Conservation (phyloP, 768 basidiomycete genomes). For the Podaxis sp. region DNA sequence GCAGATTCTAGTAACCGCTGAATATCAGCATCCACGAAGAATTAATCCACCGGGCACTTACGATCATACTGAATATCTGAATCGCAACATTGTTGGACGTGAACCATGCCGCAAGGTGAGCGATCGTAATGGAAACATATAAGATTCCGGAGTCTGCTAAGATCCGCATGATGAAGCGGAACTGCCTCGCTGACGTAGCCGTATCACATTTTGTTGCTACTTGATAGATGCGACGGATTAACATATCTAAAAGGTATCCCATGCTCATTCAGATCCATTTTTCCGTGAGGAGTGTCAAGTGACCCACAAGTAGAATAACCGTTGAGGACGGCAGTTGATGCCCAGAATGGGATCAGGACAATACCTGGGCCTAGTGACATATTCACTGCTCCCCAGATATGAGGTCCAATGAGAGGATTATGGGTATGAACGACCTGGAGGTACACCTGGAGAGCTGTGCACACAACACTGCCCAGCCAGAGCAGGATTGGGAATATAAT, state of each 20-base stretch:
- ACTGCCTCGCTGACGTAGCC: neutral
- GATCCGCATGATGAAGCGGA: conserved; percentile 6
- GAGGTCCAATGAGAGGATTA: conserved; percentile 5
- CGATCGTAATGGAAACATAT: conserved; percentile 2
- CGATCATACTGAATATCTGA: neutral
- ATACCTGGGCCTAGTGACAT: conserved; percentile 15
- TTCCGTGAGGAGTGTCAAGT: neutral
- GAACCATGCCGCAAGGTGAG: conserved; percentile 2
- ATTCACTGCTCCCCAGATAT: conserved; percentile 1
- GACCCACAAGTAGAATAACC: conserved; percentile 12
- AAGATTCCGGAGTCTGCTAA: conserved; percentile 10
- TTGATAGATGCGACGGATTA: neutral
- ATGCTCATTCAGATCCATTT: neutral
- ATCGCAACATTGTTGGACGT: neutral
- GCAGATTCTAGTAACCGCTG: neutral
- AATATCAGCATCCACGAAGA: too few species aligned
- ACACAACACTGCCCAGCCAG: conserved; percentile 13
- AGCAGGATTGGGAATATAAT: conserved; percentile 10
- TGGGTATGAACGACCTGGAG: conserved; percentile 2
- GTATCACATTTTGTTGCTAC: neutral
- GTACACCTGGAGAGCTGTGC: conserved; percentile 5
- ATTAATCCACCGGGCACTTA: neutral
- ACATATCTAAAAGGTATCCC: neutral
- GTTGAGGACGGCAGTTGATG: conserved; percentile 13
- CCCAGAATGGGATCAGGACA: conserved; percentile 15